A percentile compares a stretch with the other conserved stretches of the same genome.
These are phyloP conservation scores for Penstemon eatonii DNA, from an alignment of 257 asterid genomes.

Conservation along the genomic window DNA sequence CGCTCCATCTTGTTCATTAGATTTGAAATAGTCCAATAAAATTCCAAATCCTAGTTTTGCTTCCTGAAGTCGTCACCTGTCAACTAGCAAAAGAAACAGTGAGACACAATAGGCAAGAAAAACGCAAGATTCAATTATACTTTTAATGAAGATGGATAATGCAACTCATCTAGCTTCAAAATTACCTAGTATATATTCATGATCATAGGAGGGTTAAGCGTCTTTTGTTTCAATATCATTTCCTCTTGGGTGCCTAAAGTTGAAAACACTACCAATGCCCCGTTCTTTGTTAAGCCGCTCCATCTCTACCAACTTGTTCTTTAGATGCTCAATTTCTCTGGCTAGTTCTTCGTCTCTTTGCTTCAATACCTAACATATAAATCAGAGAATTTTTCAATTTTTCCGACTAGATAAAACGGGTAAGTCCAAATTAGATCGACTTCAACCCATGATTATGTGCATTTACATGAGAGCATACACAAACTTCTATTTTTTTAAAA, in stretches of 20 bases:
- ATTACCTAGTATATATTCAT: neutral
- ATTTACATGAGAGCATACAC: neutral
- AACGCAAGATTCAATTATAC: too few relatives aligned
- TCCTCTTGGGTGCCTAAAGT: conserved; percentile 28
- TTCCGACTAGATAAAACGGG: neutral
- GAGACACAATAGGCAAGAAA: neutral
- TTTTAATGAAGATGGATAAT: too few relatives aligned
- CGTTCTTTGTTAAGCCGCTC: conserved; percentile 49
- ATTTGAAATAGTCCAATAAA: neutral
- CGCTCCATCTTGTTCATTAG: neutral
- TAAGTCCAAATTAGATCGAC: neutral
- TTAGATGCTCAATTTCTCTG: conserved; percentile 59
- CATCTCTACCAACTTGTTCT: conserved; percentile 42
- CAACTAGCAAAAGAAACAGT: neutral
- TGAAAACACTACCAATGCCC: conserved; percentile 32
- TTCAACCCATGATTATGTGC: conserved; percentile 5
- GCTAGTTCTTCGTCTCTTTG: conserved; percentile 60
- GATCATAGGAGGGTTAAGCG: conserved; percentile 21
- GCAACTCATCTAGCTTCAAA: neutral
- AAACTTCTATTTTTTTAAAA: neutral
- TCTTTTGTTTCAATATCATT: conserved; percentile 31
- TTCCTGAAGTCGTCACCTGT: conserved; percentile 6
- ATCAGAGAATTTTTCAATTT: conserved; percentile 5
- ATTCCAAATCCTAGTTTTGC: neutral
- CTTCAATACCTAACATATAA: conserved; percentile 45